phyloP scores from a whole-genome alignment of 1,284 basidiomycete genomes.

The Trametes versicolor region DNA sequence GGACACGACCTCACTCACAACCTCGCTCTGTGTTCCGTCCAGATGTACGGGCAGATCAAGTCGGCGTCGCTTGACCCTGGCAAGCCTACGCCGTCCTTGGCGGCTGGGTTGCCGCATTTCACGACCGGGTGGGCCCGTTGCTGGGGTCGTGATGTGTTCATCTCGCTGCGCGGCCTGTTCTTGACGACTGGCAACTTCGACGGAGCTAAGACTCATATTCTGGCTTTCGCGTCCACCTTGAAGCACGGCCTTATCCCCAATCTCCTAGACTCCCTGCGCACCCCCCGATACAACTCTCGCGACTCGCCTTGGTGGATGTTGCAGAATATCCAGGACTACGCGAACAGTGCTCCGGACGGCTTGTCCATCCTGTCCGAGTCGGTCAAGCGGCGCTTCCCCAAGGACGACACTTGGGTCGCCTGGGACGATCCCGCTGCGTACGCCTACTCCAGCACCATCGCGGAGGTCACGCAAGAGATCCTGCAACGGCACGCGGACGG shows the following conservation, averaged over 20 bases:
- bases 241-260: slow-evolving; percentile 95
- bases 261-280: slow-evolving; percentile 87
- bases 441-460: slow-evolving; percentile 81
- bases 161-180: slow-evolving; percentile 92
- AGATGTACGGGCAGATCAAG: slow-evolving; percentile 92
- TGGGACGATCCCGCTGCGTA: slow-evolving; percentile 93
- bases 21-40: slow-evolving; percentile 86
- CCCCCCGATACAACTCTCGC: slow-evolving; percentile 89
- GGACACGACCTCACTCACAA: slow-evolving; percentile 92
- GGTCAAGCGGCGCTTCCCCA: slow-evolving; percentile 92
- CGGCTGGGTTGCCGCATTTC: slow-evolving; percentile 96
- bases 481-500: slow-evolving; percentile 93
- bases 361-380: slow-evolving; percentile 81
- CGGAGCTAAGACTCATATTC: slow-evolving; percentile 87
- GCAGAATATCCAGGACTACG: slow-evolving; percentile 98
- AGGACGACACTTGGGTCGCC: slow-evolving; percentile 92
- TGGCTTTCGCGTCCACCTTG: slow-evolving; percentile 88
- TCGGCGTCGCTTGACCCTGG: slow-evolving; percentile 87
- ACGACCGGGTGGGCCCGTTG: slow-evolving; percentile 91
- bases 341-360: slow-evolving; percentile 86
- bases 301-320: slow-evolving; percentile 99
- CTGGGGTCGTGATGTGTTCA: slow-evolving; percentile 98
- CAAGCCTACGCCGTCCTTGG: slow-evolving; percentile 80
- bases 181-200: slow-evolving; percentile 91
- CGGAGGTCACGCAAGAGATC: slow-evolving; percentile 96